A percentile compares a stretch with the other conserved stretches of the same genome.
phyloP scores from a whole-genome alignment of 1,284 basidiomycete species.

The Austropuccinia psidii region DNA sequence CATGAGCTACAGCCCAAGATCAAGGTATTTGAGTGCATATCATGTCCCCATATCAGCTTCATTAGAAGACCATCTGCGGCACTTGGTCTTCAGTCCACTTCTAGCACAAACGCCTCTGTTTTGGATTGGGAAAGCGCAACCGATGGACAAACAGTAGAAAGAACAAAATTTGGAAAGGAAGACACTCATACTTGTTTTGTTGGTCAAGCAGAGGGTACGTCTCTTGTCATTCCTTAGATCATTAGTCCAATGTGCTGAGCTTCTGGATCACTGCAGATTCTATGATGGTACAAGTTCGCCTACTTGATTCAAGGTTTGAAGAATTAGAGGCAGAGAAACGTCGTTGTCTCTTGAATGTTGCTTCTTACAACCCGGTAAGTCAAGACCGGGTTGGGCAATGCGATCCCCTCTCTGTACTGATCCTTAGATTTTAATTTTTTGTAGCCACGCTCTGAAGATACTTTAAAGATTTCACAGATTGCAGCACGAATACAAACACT shows the following conservation, averaged over 20 bases:
- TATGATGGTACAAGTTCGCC: slow-evolving; percentile 60
- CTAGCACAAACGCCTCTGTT: background rate
- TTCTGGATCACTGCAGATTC: slow-evolving; percentile 53
- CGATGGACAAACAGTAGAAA: slow-evolving; percentile 40
- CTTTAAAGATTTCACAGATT: slow-evolving; percentile 24
- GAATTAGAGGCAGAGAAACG: slow-evolving; percentile 37
- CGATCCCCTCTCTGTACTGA: too few species aligned
- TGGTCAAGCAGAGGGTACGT: slow-evolving; percentile 63
- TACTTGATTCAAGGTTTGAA: slow-evolving; percentile 58
- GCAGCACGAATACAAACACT: slow-evolving; percentile 27
- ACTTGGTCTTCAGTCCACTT: background rate
- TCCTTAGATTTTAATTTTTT: background rate
- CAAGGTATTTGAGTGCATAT: slow-evolving; percentile 33
- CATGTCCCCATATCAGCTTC: slow-evolving; percentile 32
- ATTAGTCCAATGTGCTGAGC: slow-evolving; percentile 6
- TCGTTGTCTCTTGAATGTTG: background rate
- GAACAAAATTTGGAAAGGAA: slow-evolving; percentile 77
- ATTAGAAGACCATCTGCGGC: slow-evolving; percentile 31
- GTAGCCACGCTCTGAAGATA: slow-evolving; percentile 22
- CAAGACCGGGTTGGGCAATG: too few species aligned
- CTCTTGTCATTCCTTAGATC: background rate
- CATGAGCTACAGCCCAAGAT: slow-evolving; percentile 38
- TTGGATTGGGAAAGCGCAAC: slow-evolving; percentile 47
- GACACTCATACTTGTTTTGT: slow-evolving; percentile 76
- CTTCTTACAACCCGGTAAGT: slow-evolving; percentile 13